These are phyloP conservation scores for Phytophthora boehmeriae DNA, from an alignment of 352 stramenopile species.

Conservation along the genomic window DNA sequence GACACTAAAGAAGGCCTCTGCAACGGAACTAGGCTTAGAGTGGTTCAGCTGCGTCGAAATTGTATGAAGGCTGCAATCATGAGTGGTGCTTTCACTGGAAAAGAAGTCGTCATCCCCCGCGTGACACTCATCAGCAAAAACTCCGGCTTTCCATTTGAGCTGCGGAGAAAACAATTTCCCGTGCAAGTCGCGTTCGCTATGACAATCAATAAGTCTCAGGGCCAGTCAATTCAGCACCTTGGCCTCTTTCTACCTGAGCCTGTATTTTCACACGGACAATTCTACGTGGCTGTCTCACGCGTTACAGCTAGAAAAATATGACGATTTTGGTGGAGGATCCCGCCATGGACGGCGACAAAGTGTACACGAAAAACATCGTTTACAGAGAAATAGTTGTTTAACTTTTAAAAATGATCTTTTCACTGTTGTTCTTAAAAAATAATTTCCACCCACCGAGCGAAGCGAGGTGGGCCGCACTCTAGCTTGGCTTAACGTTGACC, in stretches of 20 bases:
- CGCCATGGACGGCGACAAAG: neutral
- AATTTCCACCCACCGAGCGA: neutral
- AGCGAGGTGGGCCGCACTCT: neutral
- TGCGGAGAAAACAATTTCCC: constrained; percentile 2
- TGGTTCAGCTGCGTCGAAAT: neutral
- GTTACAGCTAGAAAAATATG: constrained; percentile 1
- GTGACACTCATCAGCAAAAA: constrained; percentile 7
- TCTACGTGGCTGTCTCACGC: constrained; percentile 4
- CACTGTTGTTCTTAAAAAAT: neutral
- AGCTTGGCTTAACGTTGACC: neutral
- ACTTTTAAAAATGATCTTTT: constrained; percentile 1
- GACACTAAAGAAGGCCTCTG: constrained; percentile 6
- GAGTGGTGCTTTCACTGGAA: neutral
- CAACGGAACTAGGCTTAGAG: neutral
- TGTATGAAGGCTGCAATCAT: constrained; percentile 5
- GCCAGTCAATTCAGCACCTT: constrained; percentile 3
- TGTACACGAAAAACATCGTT: neutral
- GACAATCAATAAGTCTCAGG: constrained; percentile 7
- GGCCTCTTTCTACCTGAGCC: constrained; percentile 1
- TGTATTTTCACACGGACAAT: constrained; percentile 4
- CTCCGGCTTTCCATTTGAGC: too few species aligned
- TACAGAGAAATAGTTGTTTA: neutral
- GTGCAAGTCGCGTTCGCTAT: constrained; percentile 2
- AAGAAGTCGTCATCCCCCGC: neutral
- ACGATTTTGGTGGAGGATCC: neutral